Evolutionary conservation across 2,329 filamentous ascomycete genomes (phyloP).

Genomic region (Davidsoniella eucalypti): DNA sequence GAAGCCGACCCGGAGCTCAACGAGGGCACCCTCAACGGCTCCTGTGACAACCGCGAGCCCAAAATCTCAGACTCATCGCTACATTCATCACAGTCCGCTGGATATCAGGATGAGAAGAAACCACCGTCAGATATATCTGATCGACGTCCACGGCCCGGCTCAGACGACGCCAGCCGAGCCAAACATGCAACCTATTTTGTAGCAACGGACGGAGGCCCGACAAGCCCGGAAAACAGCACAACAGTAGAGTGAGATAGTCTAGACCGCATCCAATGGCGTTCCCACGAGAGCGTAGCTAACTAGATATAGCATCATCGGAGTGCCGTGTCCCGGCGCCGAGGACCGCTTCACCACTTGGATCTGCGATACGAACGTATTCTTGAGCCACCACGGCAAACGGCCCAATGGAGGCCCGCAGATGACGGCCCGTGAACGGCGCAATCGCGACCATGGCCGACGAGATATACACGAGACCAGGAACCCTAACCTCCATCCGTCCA

Average conservation of each 20-base stretch:
- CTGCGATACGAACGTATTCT: constrained; percentile 31
- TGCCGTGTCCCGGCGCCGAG: constrained; percentile 35
- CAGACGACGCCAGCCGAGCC: no score
- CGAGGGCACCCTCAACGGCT: not conserved
- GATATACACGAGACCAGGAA: not conserved
- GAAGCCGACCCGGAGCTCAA: not conserved
- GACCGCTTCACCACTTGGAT: constrained; percentile 36
- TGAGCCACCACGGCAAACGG: constrained; percentile 25
- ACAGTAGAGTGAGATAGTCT: constrained; percentile 5
- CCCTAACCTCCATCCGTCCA: constrained; percentile 17
- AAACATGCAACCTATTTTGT: not conserved
- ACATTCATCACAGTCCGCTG: no score
- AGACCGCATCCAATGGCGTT: not conserved
- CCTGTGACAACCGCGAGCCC: not conserved
- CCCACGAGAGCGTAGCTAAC: not conserved
- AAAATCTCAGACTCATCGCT: no score
- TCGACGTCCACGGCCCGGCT: no score
- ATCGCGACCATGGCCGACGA: not conserved
- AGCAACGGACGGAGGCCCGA: constrained; percentile 4
- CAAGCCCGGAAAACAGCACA: not conserved
- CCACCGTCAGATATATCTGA: no score
- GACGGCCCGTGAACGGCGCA: not conserved
- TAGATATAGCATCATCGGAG: constrained; percentile 25
- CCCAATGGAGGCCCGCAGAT: not conserved
- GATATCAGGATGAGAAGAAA: no score